Percentiles rank a stretch among this genome's conserved stretches.
phyloP scores from a whole-genome alignment of 805 yeast genomes.

The Nakazawaea anatomiae region DNA sequence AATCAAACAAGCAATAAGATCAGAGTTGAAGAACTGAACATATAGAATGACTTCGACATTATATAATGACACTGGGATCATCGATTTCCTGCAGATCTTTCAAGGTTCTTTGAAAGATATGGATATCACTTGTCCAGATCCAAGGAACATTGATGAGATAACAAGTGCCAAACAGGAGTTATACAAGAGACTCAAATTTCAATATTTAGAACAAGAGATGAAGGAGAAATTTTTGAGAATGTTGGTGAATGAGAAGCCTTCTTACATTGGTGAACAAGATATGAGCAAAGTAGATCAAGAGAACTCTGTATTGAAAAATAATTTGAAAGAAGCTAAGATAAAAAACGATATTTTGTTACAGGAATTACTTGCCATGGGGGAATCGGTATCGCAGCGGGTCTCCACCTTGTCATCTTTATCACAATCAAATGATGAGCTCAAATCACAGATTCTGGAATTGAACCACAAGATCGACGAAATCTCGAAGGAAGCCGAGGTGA shows the following conservation, averaged over 20 bases:
- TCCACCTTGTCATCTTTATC: slow-evolving; percentile 23
- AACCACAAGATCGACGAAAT: slow-evolving; percentile 23
- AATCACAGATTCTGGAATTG: slow-evolving; percentile 21
- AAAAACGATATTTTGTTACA: slow-evolving; percentile 13
- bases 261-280: slow-evolving; percentile 13
- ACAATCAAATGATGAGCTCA: slow-evolving; percentile 21
- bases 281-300: slow-evolving; percentile 2
- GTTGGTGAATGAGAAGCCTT: slow-evolving; percentile 30
- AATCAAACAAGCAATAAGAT: neutral
- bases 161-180: slow-evolving; percentile 31
- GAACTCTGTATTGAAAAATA: slow-evolving; percentile 15
- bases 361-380: slow-evolving; percentile 22
- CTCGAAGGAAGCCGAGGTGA: neutral
- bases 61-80: slow-evolving; percentile 4
- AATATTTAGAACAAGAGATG: slow-evolving; percentile 67
- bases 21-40: too few relatives aligned
- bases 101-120: neutral
- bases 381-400: slow-evolving; percentile 22
- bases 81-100: slow-evolving; percentile 8
- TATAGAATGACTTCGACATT: neutral
- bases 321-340: slow-evolving; percentile 21
- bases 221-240: slow-evolving; percentile 59
- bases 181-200: slow-evolving; percentile 52
- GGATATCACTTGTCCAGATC: slow-evolving; percentile 16
- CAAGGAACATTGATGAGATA: slow-evolving; percentile 28